A percentile compares a stretch with the other conserved stretches of the same genome.
Conservation (phyloP, 2,329 filamentous ascomycete genomes). For the Zymoseptoria passerinii region DNA sequence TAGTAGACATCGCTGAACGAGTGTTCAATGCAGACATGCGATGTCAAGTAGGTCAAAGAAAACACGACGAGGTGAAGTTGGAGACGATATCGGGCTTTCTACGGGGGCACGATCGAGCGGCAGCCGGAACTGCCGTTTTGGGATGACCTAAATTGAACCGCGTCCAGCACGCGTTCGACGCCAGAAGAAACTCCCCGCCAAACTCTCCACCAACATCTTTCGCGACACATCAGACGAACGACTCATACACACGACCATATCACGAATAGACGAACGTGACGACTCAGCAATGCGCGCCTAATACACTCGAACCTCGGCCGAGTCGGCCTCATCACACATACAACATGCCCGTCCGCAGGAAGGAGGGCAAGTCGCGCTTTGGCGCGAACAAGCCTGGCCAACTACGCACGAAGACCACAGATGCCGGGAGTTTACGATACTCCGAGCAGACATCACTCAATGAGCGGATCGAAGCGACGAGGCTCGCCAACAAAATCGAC, state of each 20-base stretch:
- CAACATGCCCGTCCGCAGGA: slow-evolving; percentile 39
- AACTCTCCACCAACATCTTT: background rate
- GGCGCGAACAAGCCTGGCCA: slow-evolving; percentile 26
- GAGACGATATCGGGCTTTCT: background rate
- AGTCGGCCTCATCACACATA: slow-evolving; percentile 5
- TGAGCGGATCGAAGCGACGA: slow-evolving; percentile 81
- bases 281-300: background rate
- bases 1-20: background rate
- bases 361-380: slow-evolving; percentile 34
- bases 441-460: slow-evolving; percentile 83
- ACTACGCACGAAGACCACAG: slow-evolving; percentile 62
- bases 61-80: background rate
- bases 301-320: background rate
- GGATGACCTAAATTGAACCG: background rate
- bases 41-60: background rate
- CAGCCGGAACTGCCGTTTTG: background rate
- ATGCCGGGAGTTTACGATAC: slow-evolving; percentile 62
- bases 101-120: background rate
- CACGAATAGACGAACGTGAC: background rate
- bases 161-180: background rate
- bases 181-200: background rate
- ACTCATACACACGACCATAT: background rate
- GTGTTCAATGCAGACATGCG: background rate
- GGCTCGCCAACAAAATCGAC: slow-evolving; percentile 80
- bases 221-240: background rate